A percentile compares a stretch with the other conserved stretches of the same genome.
Conservation (phyloP, 2,329 filamentous ascomycete genomes). For the Aspergillus carbonarius region DNA sequence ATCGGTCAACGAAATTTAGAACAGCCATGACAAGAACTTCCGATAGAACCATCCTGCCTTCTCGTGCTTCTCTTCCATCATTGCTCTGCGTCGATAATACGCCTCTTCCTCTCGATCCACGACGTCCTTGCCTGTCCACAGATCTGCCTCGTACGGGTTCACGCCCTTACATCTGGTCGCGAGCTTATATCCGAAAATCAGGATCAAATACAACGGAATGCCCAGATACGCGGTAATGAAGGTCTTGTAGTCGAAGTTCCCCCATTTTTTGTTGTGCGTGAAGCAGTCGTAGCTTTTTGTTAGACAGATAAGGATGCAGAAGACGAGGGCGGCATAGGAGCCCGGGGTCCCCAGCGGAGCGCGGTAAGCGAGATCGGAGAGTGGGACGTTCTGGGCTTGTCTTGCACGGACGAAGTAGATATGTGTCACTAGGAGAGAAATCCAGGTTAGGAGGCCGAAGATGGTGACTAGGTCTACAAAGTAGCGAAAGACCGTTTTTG, state of each 20-base stretch:
- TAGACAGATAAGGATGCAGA: constrained; percentile 71
- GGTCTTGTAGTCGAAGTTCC: constrained; percentile 68
- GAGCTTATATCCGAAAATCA: constrained; percentile 69
- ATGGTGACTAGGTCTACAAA: constrained; percentile 69
- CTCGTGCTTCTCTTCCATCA: constrained; percentile 37
- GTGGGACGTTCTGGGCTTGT: constrained; percentile 58
- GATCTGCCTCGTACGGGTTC: constrained; percentile 61
- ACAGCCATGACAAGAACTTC: constrained; percentile 61
- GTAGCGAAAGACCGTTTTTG: constrained; percentile 60
- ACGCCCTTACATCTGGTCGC: constrained; percentile 56
- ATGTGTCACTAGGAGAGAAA: constrained; percentile 67
- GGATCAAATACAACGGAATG: constrained; percentile 69
- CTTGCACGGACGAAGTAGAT: constrained; percentile 66
- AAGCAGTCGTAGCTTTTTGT: constrained; percentile 84
- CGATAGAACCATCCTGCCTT: constrained; percentile 56
- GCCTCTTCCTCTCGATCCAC: constrained; percentile 72
- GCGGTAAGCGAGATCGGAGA: constrained; percentile 60
- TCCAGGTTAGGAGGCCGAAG: constrained; percentile 66
- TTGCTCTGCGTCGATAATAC: constrained; percentile 57
- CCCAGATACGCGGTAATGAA: constrained; percentile 77
- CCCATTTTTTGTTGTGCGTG: constrained; percentile 48
- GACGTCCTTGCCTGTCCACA: constrained; percentile 70
- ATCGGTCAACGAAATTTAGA: constrained; percentile 36
- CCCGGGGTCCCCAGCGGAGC: constrained; percentile 72
- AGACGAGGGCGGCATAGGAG: constrained; percentile 65